These are phyloP conservation scores for Fusarium transvaalense DNA, from an alignment of 2,329 filamentous ascomycete genomes.

Conservation along the genomic window DNA sequence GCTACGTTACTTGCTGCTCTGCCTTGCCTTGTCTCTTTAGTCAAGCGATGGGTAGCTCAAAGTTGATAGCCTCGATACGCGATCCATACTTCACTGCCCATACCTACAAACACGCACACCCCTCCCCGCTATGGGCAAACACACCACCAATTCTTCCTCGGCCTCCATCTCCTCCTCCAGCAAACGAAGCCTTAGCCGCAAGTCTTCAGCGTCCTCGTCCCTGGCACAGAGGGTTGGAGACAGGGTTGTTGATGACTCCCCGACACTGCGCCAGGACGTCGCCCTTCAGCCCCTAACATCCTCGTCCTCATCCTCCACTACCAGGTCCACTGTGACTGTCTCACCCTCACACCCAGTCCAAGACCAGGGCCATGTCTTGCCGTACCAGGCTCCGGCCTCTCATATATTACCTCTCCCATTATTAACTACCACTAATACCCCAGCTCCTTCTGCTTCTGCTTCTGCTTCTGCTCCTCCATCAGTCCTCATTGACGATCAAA, in stretches of 20 bases:
- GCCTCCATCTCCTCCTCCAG: conserved; percentile 34
- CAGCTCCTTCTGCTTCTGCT: conserved; percentile 30
- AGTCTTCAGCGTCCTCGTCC: conserved; percentile 43
- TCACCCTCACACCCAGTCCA: conserved; percentile 43
- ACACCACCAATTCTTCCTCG: conserved; percentile 35
- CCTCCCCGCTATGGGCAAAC: conserved; percentile 49
- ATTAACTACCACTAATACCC: conserved; percentile 42
- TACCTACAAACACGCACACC: conserved; percentile 7
- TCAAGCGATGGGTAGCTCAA: conserved; percentile 8
- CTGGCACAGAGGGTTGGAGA: conserved; percentile 37
- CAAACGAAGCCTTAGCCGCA: conserved; percentile 42
- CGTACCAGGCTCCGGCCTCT: conserved; percentile 42
- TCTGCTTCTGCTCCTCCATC: conserved; percentile 9
- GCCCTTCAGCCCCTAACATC: conserved; percentile 52
- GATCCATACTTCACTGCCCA: background rate
- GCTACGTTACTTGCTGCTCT: conserved; percentile 2
- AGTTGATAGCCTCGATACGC: conserved; percentile 15
- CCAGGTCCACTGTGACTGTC: conserved; percentile 47
- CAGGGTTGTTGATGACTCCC: conserved; percentile 48
- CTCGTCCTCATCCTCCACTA: conserved; percentile 44
- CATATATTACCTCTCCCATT: conserved; percentile 41
- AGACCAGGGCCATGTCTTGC: conserved; percentile 47
- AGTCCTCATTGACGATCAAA: conserved; percentile 12
- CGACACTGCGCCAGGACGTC: conserved; percentile 48
- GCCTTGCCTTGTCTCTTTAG: conserved; percentile 16